Evolutionary conservation across 352 stramenopile genomes (phyloP), one percentile per base, ranked within the genome.

Genomic region (Globisporangium cystogenes): DNA sequence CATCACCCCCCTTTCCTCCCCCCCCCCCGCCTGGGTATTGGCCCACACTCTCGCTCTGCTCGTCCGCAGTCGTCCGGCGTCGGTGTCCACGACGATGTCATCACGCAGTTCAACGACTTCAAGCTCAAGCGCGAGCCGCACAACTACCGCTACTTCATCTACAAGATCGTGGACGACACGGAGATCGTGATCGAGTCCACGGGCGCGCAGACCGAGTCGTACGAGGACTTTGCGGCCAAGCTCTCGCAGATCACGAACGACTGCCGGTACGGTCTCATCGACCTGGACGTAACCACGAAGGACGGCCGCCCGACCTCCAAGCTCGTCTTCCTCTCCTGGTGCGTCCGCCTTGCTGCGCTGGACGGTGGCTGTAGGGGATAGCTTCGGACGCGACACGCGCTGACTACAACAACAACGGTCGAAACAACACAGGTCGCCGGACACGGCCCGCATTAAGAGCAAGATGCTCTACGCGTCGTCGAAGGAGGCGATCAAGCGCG

Each of bases 391-490:
- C n/a, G n/a, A n/a, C n/a, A n/a, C n/a, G n/a, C n/a, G n/a, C n/a
- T n/a, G n/a, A n/a, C n/a, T n/a, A n/a, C n/a, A n/a, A n/a, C n/a
- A n/a, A n/a, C n/a, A n/a, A n/a, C n/a, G n/a, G n/a, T n/a, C n/a
- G n/a, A n/a, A n/a, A n/a, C n/a, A n/a, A n/a, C n/a, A n/a, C 39
- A 89, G 79, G 79, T 97, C 93, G 55, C 95, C 95, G 21, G 95
- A 98, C 70, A 97, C 83, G 50, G 86, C 90, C 3, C 75, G 70
- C 16, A 84, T 98, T 51, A 96, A 96, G 76, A 80, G 76, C 51
- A 98, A 98, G 79, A 98, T 98, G 95, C 59, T 98, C 36, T 98
- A 98, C 80, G 83, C 85, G 52, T 90, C 87, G 20, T 97, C 87
- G 26, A 98, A 98, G 77, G 93, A 98, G 69, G 76, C 88, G 44